phyloP scores from a whole-genome alignment of 2,329 filamentous ascomycete genomes.

The Colletotrichum tanaceti region DNA sequence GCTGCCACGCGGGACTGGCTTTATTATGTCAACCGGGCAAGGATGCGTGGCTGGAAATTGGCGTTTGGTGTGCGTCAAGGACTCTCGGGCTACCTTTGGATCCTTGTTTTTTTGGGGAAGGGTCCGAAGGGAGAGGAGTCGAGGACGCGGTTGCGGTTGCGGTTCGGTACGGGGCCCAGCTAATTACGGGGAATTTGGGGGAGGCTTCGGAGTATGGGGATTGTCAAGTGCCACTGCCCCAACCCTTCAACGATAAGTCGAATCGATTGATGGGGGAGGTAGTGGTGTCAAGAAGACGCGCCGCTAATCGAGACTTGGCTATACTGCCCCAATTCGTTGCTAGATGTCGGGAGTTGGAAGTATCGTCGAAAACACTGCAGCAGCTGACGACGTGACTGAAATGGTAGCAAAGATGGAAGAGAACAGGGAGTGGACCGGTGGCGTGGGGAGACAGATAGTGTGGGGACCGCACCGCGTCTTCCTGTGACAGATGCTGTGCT shows the following conservation, averaged over 20 bases:
- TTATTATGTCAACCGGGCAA: conserved; percentile 28
- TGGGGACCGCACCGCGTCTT: conserved; percentile 1
- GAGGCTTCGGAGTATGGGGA: not conserved
- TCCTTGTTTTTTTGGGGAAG: not conserved
- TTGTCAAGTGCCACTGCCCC: conserved; percentile 1
- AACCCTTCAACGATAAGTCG: not conserved
- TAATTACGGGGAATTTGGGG: conserved; percentile 5
- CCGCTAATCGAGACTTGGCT: not conserved
- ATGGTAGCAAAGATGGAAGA: not conserved
- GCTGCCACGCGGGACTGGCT: conserved; percentile 28
- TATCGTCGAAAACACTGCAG: not conserved
- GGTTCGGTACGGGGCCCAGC: conserved; percentile 11
- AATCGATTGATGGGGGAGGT: not conserved
- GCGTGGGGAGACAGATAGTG: no score
- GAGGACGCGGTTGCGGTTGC: conserved; percentile 2
- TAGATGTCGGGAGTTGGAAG: not conserved
- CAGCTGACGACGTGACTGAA: not conserved
- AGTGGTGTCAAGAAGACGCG: not conserved
- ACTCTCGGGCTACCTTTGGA: not conserved
- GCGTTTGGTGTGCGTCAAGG: conserved; percentile 3
- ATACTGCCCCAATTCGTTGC: not conserved
- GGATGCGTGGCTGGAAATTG: conserved; percentile 10
- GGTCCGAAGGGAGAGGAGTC: not conserved
- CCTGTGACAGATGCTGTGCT: conserved; percentile 9
- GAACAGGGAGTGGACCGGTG: no score